Base-by-base conservation (phyloP, 768 basidiomycete genomes). In the Cystoderma amianthinum region DNA sequence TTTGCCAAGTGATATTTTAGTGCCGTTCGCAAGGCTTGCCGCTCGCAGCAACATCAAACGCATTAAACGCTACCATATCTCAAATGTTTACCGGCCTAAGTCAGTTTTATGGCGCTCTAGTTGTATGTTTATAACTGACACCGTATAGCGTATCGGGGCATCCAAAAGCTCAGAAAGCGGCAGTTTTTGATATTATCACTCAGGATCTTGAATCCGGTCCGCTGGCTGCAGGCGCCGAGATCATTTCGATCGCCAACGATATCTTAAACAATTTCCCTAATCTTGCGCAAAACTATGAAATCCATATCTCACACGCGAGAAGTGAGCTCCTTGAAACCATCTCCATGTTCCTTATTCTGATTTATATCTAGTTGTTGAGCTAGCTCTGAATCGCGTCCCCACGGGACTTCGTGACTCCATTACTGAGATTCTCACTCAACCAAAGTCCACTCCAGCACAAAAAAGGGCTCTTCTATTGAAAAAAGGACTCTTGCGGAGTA, bases 61-160 rank as follows among this genome's bases (percentile, higher is more conserved):
- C 30, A 89, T 93, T 56, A 93, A 93, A 57, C 76, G 90, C 7
- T 92, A 80, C 59, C 82, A 89, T 58, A 77, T 91, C 39, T 71
- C 78, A 24, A 79, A 87, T 46, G 77, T 82, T 10, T 91, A 78
- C 57, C 67, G 75, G 23, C 78, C 82, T 2, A 81, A 71, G 87
- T 85, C 50, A 28, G 66, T 59, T 16, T 2, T 42, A 6, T 42
- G 18, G 4, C 28, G 9, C 24, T 25, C 15, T 30, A 2, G 3
- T 20, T n/a, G 6, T 12, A 12, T 28, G 4, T 18, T 5, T 19
- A 24, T 39, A 47, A 43, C 25, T 53, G 20, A 45, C 38, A 24
- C 28, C 19, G 19, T 33, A n/a, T 24, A 38, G 30, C 16, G 74
- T 80, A 19, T 70, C 80, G 2, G 87, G 85, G 2, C 88, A 90